These are phyloP conservation scores for Solanum hybrid DNA, from an alignment of 305 asterid species.

Conservation along the genomic window DNA sequence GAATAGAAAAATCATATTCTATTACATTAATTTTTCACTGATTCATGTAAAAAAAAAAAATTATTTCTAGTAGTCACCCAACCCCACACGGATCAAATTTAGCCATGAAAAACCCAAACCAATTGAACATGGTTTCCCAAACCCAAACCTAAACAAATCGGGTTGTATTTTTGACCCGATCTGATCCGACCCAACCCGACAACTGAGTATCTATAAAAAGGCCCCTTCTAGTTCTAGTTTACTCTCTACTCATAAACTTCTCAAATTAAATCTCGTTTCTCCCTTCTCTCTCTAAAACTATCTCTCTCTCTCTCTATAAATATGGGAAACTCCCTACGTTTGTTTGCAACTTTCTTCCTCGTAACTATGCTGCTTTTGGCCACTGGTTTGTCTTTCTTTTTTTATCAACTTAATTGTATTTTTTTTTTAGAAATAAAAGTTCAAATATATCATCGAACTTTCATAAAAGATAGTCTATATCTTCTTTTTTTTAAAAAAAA, in stretches of 20 bases:
- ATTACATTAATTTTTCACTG: too few relatives aligned
- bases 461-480: not conserved
- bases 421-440: not conserved
- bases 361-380: conserved; percentile 2
- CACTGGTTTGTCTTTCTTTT: not conserved
- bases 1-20: too few relatives aligned
- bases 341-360: conserved; percentile 11
- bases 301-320: not conserved
- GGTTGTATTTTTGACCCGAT: not conserved
- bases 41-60: not conserved
- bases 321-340: conserved; percentile 3
- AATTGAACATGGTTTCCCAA: not conserved
- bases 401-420: not conserved
- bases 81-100: not conserved
- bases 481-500: too few relatives aligned
- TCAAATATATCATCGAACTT: not conserved
- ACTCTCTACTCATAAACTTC: not conserved
- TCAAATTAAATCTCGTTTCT: not conserved
- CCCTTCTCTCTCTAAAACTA: not conserved
- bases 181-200: not conserved
- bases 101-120: not conserved
- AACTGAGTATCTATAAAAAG: not conserved
- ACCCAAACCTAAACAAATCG: not conserved
- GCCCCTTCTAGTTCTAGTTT: not conserved
- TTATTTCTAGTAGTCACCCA: too few relatives aligned